These are phyloP conservation scores for Mycena capillaripes DNA, from an alignment of 768 basidiomycete genomes.

Conservation along the genomic window DNA sequence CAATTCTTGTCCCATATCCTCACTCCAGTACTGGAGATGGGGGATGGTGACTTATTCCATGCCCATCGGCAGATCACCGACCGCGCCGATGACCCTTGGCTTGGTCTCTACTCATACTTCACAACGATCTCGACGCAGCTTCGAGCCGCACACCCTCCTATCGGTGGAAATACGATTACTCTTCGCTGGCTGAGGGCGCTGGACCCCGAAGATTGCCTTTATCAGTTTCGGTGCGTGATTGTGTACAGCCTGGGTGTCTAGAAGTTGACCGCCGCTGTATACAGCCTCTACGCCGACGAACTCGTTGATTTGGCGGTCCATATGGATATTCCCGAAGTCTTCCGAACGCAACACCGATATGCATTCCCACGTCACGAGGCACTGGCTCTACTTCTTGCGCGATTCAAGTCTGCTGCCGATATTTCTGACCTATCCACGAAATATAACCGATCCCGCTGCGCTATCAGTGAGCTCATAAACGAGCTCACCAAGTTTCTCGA, in stretches of 20 bases:
- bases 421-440: conserved; percentile 28
- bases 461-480: conserved; percentile 38
- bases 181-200: not conserved
- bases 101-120: not conserved
- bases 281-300: conserved; percentile 26
- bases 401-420: conserved; percentile 34
- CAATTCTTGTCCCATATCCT: not conserved
- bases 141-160: not conserved
- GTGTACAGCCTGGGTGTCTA: not conserved
- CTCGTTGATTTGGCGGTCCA: conserved; percentile 2
- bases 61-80: not conserved
- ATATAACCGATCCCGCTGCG: conserved; percentile 30
- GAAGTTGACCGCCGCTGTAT: no score
- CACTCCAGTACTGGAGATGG: not conserved
- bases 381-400: conserved; percentile 29
- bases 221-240: conserved; percentile 16
- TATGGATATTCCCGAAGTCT: conserved; percentile 29
- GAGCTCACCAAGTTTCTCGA: conserved; percentile 25
- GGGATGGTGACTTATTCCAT: not conserved
- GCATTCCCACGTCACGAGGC: conserved; percentile 32
- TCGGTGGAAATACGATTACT: not conserved
- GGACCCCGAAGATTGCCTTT: not conserved
- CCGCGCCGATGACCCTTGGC: not conserved
- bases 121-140: not conserved
- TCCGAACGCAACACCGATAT: conserved; percentile 19